Evolutionary conservation across 2,329 filamentous ascomycete species (phyloP).

Genomic region (Diaporthe longicolla): DNA sequence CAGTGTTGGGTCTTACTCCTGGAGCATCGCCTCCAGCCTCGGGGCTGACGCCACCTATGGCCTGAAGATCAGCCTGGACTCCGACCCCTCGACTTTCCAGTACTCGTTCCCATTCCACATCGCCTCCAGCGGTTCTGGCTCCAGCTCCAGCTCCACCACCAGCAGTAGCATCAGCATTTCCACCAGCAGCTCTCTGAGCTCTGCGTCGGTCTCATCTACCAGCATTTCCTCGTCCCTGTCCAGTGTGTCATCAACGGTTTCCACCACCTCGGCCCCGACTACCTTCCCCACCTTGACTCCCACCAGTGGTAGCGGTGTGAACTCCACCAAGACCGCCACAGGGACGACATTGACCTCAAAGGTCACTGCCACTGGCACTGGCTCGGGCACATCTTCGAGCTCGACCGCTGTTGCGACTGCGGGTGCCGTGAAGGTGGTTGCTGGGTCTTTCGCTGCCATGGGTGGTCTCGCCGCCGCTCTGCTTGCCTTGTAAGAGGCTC

Average conservation of each 20-base stretch:
- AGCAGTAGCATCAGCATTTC: slow-evolving; percentile 45
- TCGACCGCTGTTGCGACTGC: slow-evolving; percentile 35
- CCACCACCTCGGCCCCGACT: slow-evolving; percentile 48
- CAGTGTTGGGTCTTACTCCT: slow-evolving; percentile 60
- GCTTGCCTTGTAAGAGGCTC: slow-evolving; percentile 58
- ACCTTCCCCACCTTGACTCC: slow-evolving; percentile 45
- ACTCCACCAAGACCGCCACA: slow-evolving; percentile 43
- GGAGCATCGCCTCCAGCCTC: slow-evolving; percentile 63
- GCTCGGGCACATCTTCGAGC: slow-evolving; percentile 34
- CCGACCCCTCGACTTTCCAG: slow-evolving; percentile 67
- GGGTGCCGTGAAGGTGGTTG: slow-evolving; percentile 52
- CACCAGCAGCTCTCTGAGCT: slow-evolving; percentile 47
- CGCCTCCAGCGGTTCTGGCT: slow-evolving; percentile 46
- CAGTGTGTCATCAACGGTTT: slow-evolving; percentile 39
- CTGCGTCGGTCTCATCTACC: slow-evolving; percentile 43
- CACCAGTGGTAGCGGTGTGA: slow-evolving; percentile 44
- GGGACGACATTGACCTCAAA: slow-evolving; percentile 42
- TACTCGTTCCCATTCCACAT: slow-evolving; percentile 75
- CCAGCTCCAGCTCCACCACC: slow-evolving; percentile 45
- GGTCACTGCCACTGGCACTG: slow-evolving; percentile 35
- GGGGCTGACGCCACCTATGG: slow-evolving; percentile 67
- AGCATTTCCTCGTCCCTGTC: slow-evolving; percentile 29
- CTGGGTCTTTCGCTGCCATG: slow-evolving; percentile 56
- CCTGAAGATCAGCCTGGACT: slow-evolving; percentile 66
- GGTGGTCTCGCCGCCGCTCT: slow-evolving; percentile 58